Evolutionary conservation across 176 grass and related monocot species (phyloP).

Genomic region (maize (Zea mays)): DNA sequence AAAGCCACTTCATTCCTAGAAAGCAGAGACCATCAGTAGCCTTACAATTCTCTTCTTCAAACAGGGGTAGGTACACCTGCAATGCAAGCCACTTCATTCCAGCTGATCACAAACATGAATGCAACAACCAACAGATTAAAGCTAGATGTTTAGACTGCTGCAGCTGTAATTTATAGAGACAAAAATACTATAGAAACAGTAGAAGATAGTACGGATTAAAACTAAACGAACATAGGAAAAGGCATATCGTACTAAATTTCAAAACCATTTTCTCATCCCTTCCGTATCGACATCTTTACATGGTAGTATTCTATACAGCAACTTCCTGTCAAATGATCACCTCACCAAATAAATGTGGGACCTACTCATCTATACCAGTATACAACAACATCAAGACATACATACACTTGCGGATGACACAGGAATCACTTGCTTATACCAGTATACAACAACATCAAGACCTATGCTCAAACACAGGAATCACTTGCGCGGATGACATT

Average conservation of each 20-base stretch:
- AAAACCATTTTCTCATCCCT: neutral
- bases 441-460: neutral
- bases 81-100: neutral
- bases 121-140: neutral
- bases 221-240: neutral
- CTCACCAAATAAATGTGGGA: neutral
- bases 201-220: too few species aligned
- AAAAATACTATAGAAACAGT: too few species aligned
- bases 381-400: neutral
- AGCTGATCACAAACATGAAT: neutral
- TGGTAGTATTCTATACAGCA: neutral
- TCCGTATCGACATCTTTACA: neutral
- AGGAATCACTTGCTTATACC: neutral
- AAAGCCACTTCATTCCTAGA: neutral
- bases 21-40: neutral
- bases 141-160: too few species aligned
- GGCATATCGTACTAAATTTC: neutral
- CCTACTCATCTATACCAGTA: neutral
- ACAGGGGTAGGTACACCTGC: neutral
- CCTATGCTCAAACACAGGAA: too few species aligned
- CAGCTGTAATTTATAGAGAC: too few species aligned
- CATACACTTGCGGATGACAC: neutral
- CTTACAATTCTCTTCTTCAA: neutral
- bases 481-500: neutral
- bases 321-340: neutral